A percentile compares a stretch with the other conserved stretches of the same genome.
Conservation (phyloP, 768 basidiomycete species). For the Xerocomellus amylosporus region DNA sequence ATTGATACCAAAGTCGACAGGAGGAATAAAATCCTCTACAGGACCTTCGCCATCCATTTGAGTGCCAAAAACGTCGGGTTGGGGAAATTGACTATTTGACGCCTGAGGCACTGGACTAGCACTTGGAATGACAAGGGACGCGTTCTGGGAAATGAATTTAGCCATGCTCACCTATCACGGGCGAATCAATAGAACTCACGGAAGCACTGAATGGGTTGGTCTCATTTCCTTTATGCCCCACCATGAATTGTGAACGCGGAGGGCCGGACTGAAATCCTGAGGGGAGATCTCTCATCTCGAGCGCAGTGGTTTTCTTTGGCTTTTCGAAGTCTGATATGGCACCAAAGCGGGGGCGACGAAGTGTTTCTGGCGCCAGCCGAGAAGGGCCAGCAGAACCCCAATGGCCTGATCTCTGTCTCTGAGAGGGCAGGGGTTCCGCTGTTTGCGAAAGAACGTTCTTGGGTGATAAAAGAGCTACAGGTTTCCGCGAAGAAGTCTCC, state of each 20-base stretch:
- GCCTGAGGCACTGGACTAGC: constrained; percentile 22
- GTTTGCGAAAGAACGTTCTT: constrained; percentile 44
- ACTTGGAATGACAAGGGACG: constrained; percentile 19
- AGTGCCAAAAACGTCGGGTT: constrained; percentile 22
- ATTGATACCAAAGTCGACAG: constrained; percentile 22
- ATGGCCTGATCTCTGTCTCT: constrained; percentile 38
- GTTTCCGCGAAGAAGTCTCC: constrained; percentile 53
- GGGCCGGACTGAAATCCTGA: constrained; percentile 25
- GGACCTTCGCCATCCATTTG: constrained; percentile 11
- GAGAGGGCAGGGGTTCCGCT: constrained; percentile 39
- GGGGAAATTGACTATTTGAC: constrained; percentile 6
- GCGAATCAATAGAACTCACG: neutral
- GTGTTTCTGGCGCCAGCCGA: constrained; percentile 35
- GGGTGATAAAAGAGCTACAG: constrained; percentile 46
- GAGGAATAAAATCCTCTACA: constrained; percentile 14
- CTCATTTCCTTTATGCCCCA: constrained; percentile 20
- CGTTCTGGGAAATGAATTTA: constrained; percentile 1
- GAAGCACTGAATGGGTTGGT: neutral
- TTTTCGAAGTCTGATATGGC: constrained; percentile 25
- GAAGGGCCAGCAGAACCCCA: constrained; percentile 28
- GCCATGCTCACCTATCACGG: neutral
- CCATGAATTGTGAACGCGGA: constrained; percentile 18
- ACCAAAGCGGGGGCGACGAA: constrained; percentile 36
- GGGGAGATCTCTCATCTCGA: constrained; percentile 22
- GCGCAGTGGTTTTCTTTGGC: constrained; percentile 12